Base-by-base conservation (phyloP, 2,329 filamentous ascomycete genomes). In the Penicillium olsonii region DNA sequence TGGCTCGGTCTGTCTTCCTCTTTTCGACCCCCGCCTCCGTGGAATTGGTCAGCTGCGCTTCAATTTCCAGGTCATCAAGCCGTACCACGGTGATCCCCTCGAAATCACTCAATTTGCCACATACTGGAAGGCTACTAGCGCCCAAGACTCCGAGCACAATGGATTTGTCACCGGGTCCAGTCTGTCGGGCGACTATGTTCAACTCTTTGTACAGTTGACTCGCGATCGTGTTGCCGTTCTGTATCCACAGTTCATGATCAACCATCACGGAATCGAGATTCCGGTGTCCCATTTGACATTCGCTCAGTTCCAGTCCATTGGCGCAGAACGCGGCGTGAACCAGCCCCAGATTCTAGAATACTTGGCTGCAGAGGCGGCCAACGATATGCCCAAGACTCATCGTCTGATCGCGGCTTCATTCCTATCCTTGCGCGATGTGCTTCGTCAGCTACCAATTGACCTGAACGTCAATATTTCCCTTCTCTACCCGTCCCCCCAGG, bases 51-150 rank as follows among this genome's bases (percentile, higher is more conserved):
- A 95, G 64, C 90, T 97, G 59, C 90, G 85, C 56, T 99, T 99
- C 76, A 88, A 89, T 57, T 95, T 90, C 47, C 92, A 97, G 67
- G 90, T 97, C 20, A 95, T 99, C 68, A 96, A 96, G 65, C 94
- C 94, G 0, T 99, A 97, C 74, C 84, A 86, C 55, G 92, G 94
- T 7, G 87, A 91, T 53, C 91, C 94, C 3, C 78, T 99, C 18
- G 94, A 99, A 70, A 96, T 99, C 53, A 95, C 94, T 1, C 92
- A 97, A 65, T 99, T 97, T 62, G 94, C 95, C 55, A 97, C 94
- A 0, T 99, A 99, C 71, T 99, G 94, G 94, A 99, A 97, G 72
- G 92, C 92, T 0, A 99, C 94, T 1, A 96, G 91, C 64, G 91
- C 96, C 61, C 82, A 94, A 40, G 90, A 96, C 67, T 85, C 89